Evolutionary conservation across 129 eudicot genomes (phyloP).

Genomic region (Pittosporum tobira): DNA sequence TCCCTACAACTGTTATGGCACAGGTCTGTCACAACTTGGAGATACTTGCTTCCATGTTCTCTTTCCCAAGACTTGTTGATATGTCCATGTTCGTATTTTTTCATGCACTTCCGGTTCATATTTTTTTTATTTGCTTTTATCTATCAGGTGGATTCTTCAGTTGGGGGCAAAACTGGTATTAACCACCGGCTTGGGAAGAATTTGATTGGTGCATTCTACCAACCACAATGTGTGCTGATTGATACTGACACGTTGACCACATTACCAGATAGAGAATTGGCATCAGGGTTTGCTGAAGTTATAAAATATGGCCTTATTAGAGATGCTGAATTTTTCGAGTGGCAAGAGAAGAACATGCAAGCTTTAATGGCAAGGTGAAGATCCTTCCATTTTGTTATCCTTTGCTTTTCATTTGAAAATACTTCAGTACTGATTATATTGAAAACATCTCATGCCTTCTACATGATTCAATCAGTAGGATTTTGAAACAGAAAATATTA

Average conservation of each 20-base stretch:
- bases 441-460: not conserved
- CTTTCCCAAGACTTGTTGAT: too few relatives aligned
- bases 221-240: constrained; percentile 95
- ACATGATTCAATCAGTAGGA: not conserved
- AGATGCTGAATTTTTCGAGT: constrained; percentile 85
- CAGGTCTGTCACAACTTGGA: constrained; percentile 39
- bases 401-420: not conserved
- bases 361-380: constrained; percentile 70
- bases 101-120: too few relatives aligned
- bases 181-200: constrained; percentile 88
- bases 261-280: constrained; percentile 90
- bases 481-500: not conserved
- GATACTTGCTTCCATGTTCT: not conserved
- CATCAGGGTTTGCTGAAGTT: constrained; percentile 96
- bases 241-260: constrained; percentile 91
- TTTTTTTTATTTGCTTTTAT: constrained; percentile 4
- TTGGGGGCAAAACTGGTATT: constrained; percentile 97
- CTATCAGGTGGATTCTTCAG: constrained; percentile 87
- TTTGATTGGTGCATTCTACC: constrained; percentile 95
- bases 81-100: too few relatives aligned
- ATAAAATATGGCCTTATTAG: constrained; percentile 87
- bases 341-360: constrained; percentile 95
- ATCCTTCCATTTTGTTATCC: not conserved
- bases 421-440: not conserved
- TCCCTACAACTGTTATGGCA: constrained; percentile 98